Conservation (phyloP, 1,284 basidiomycete species). For the Garcileccinum viscosum region DNA sequence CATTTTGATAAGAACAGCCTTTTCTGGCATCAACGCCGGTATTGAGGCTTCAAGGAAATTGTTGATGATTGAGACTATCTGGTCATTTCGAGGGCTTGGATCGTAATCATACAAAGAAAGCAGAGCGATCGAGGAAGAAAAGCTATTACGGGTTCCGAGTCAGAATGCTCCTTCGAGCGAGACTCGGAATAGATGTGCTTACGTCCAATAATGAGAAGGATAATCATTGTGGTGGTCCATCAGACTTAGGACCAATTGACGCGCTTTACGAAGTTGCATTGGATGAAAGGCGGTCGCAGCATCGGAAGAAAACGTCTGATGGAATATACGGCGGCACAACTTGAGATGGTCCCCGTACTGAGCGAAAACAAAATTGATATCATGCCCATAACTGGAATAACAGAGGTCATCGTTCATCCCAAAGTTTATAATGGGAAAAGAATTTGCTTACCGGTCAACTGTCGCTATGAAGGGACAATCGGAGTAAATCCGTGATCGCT, state of each 20-base stretch:
- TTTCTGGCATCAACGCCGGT: conserved; percentile 14
- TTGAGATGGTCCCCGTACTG: conserved; percentile 25
- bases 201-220: conserved; percentile 13
- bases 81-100: conserved; percentile 27
- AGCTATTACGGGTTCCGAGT: conserved; percentile 15
- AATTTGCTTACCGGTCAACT: conserved; percentile 21
- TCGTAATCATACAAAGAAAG: conserved; percentile 31
- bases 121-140: conserved; percentile 25
- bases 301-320: conserved; percentile 15
- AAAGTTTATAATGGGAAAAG: background rate
- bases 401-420: background rate
- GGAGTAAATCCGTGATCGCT: conserved; percentile 29
- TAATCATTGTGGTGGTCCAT: conserved; percentile 19
- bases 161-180: background rate
- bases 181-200: background rate
- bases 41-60: conserved; percentile 20
- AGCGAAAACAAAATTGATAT: conserved; percentile 15
- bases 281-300: conserved; percentile 10
- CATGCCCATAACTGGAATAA: conserved; percentile 24
- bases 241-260: conserved; percentile 20
- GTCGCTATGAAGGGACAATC: conserved; percentile 27
- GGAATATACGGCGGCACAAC: conserved; percentile 24
- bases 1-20: conserved; percentile 22
- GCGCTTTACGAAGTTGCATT: conserved; percentile 25
- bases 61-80: conserved; percentile 26